Percentiles rank a stretch among this genome's conserved stretches.
Evolutionary conservation across 139 green algal species (phyloP).

Genomic region (Picochlorum sp.): DNA sequence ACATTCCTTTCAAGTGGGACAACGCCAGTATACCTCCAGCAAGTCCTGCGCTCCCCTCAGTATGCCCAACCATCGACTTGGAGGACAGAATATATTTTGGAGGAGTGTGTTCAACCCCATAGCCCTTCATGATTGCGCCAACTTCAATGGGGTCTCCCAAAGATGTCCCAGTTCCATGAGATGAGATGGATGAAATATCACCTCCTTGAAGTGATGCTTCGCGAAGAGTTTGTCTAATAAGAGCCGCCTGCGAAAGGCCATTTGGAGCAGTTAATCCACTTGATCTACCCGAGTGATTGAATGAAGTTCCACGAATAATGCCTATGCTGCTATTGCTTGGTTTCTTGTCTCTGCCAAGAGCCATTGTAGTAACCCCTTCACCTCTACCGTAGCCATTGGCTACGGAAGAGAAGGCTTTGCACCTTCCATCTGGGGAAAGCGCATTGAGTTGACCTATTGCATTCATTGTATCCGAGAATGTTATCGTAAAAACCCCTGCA

Average conservation of each 20-base stretch:
- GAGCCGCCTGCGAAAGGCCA: conserved; percentile 39
- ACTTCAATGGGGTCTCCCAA: conserved; percentile 87
- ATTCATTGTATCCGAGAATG: conserved; percentile 28
- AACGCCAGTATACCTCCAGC: conserved; percentile 52
- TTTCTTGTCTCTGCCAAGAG: conserved; percentile 1
- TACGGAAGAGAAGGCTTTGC: conserved; percentile 41
- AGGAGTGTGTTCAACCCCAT: not conserved
- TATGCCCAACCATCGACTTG: conserved; percentile 39
- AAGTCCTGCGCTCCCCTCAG: conserved; percentile 46
- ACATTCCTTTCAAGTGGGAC: conserved; percentile 4
- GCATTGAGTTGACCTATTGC: conserved; percentile 32
- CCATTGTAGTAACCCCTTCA: conserved; percentile 26
- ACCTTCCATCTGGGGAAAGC: conserved; percentile 30
- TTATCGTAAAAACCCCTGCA: conserved; percentile 27
- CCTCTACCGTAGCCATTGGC: conserved; percentile 48
- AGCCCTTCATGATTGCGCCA: conserved; percentile 32
- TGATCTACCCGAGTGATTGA: conserved; percentile 48
- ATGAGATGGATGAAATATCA: conserved; percentile 15
- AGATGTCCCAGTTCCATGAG: conserved; percentile 76
- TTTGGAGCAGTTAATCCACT: conserved; percentile 49
- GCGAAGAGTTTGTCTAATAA: conserved; percentile 31
- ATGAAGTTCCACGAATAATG: conserved; percentile 17
- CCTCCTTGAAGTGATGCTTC: conserved; percentile 4
- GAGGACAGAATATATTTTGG: not conserved
- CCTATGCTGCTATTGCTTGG: conserved; percentile 1